Conservation (phyloP, 495 filamentous ascomycete species). For the Penicillium samsonianum region DNA sequence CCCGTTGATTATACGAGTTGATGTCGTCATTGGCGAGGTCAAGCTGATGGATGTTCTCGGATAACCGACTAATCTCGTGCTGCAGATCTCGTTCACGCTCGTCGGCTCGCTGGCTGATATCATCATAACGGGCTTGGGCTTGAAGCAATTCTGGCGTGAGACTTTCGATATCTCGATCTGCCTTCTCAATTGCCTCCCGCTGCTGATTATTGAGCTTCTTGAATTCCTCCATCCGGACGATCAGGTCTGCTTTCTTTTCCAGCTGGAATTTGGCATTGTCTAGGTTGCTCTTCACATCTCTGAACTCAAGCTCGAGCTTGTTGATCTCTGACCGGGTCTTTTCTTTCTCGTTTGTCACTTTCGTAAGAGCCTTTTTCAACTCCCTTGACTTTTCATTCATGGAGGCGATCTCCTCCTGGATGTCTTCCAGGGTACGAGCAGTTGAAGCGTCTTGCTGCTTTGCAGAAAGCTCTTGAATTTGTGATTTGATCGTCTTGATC, state of each 20-base stretch:
- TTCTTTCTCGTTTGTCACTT: conserved; percentile 69
- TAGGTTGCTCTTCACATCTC: conserved; percentile 69
- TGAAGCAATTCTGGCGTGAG: conserved; percentile 73
- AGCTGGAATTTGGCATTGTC: conserved; percentile 69
- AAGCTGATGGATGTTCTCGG: conserved; percentile 73
- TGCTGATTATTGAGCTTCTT: conserved; percentile 66
- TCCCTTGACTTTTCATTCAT: conserved; percentile 66
- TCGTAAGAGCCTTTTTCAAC: conserved; percentile 62
- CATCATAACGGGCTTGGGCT: conserved; percentile 71
- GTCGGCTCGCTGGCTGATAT: conserved; percentile 69
- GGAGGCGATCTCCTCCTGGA: conserved; percentile 70
- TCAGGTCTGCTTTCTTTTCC: conserved; percentile 70
- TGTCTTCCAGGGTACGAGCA: conserved; percentile 73
- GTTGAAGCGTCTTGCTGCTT: conserved; percentile 68
- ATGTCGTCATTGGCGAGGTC: conserved; percentile 75
- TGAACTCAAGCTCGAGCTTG: conserved; percentile 68
- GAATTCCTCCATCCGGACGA: conserved; percentile 68
- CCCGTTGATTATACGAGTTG: conserved; percentile 73
- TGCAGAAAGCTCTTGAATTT: conserved; percentile 68
- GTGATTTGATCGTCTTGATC: conserved; percentile 63
- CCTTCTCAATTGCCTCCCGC: conserved; percentile 62
- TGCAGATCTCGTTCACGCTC: conserved; percentile 72
- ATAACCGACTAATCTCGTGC: conserved; percentile 67
- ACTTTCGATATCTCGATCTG: conserved; percentile 67
- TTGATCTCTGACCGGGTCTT: conserved; percentile 64